phyloP scores from a whole-genome alignment of 208 protist species.

The Trypanosoma conorhini region DNA sequence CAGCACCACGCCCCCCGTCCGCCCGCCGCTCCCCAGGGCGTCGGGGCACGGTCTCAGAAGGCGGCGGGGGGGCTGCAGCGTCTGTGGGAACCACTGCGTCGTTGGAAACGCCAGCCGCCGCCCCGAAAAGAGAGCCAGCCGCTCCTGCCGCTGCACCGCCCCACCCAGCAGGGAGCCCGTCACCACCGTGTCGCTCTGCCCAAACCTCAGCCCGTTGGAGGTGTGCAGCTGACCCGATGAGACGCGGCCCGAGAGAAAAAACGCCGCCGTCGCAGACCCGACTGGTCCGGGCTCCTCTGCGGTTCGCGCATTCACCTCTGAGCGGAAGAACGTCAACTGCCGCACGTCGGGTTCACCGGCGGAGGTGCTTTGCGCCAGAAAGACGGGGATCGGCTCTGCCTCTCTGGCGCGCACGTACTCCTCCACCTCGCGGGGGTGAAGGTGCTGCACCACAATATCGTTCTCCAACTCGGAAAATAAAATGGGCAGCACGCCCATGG shows the following conservation, averaged over 20 bases:
- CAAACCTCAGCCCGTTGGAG: not conserved
- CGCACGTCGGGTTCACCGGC: conserved; percentile 54
- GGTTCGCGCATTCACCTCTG: conserved; percentile 3
- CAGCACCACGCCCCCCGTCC: conserved; percentile 1
- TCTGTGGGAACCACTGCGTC: conserved; percentile 61
- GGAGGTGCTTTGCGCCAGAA: conserved; percentile 42
- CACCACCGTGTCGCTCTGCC: not conserved
- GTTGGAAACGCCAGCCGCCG: conserved; percentile 7
- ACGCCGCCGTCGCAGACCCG: not conserved
- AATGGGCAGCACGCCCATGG: conserved; percentile 37
- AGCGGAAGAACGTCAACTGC: conserved; percentile 56
- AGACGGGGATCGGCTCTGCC: conserved; percentile 36
- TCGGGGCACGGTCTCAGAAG: conserved; percentile 29
- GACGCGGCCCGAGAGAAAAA: not conserved
- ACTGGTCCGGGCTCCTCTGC: not conserved
- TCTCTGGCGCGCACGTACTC: conserved; percentile 33
- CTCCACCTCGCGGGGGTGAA: conserved; percentile 42
- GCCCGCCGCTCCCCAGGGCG: not conserved
- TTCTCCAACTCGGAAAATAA: conserved; percentile 65
- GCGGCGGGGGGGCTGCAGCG: conserved; percentile 70
- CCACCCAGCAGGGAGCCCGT: conserved; percentile 17
- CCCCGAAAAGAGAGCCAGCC: conserved; percentile 17
- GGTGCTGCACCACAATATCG: conserved; percentile 61
- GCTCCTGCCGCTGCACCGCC: conserved; percentile 22
- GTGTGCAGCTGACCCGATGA: not conserved